Conservation (phyloP, 805 yeast species). For the Aciculoconidium aculeatum region DNA sequence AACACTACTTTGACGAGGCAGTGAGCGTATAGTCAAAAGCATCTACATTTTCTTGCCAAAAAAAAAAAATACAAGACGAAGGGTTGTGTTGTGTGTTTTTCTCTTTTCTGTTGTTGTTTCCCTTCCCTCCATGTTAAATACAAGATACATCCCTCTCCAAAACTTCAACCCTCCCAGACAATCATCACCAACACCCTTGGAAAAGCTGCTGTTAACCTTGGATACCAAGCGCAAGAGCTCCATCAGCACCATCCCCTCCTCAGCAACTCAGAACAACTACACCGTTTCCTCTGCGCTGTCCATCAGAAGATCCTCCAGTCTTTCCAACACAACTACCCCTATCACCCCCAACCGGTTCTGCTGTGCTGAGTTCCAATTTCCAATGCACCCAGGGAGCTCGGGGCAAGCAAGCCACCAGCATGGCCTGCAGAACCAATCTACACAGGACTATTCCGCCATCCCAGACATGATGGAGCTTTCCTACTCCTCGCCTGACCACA, state of each 20-base stretch:
- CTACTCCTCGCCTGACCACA: slow-evolving; percentile 33
- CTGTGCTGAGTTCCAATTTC: slow-evolving; percentile 7
- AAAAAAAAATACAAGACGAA: no score
- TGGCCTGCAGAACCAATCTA: not conserved
- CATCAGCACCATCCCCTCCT: slow-evolving; percentile 4
- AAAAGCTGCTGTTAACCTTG: slow-evolving; percentile 2
- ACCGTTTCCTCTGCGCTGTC: slow-evolving; percentile 7
- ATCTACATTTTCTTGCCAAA: no score
- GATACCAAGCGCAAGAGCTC: slow-evolving; percentile 3
- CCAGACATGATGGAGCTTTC: no score
- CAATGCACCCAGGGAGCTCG: slow-evolving; percentile 3
- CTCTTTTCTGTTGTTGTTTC: no score
- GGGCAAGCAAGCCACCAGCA: slow-evolving; percentile 1
- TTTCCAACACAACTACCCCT: slow-evolving; percentile 4
- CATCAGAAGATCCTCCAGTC: slow-evolving; percentile 9
- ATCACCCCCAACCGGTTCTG: slow-evolving; percentile 6
- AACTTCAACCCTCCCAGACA: not conserved
- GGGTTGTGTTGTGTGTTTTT: no score
- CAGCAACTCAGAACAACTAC: slow-evolving; percentile 5
- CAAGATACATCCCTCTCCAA: no score
- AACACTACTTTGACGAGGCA: no score
- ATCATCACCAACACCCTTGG: slow-evolving; percentile 1
- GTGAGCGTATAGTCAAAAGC: no score
- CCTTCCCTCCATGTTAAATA: no score
- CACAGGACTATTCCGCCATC: not conserved